Evolutionary conservation across 441 rosid genomes (phyloP).

Genomic region (Croton setiger): DNA sequence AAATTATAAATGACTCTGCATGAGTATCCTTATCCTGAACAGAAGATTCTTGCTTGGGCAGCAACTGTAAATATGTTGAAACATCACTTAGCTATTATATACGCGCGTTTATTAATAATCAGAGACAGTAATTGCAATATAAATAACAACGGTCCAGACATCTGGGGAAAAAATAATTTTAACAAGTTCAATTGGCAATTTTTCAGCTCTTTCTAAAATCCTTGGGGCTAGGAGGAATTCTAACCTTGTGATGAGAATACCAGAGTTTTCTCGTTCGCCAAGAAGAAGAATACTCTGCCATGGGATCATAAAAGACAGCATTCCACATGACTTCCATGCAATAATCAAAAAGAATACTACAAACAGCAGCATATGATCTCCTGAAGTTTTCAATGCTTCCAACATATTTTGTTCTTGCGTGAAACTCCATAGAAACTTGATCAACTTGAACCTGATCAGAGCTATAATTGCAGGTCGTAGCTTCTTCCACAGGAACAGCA

Average conservation of each 20-base stretch:
- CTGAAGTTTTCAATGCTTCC: conserved; percentile 73
- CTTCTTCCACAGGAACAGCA: conserved; percentile 30
- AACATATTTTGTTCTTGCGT: conserved; percentile 49
- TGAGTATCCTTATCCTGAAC: conserved; percentile 28
- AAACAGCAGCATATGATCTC: conserved; percentile 53
- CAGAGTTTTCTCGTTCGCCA: conserved; percentile 81
- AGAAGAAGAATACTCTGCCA: conserved; percentile 46
- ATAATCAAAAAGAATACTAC: conserved; percentile 55
- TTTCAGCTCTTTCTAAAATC: conserved; percentile 28
- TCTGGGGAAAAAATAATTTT: conserved; percentile 21
- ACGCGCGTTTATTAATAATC: background rate
- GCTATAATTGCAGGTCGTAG: conserved; percentile 27
- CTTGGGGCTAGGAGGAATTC: conserved; percentile 23
- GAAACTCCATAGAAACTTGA: conserved; percentile 25
- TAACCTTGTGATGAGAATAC: conserved; percentile 40
- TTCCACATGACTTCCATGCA: conserved; percentile 93
- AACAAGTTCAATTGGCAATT: conserved; percentile 33
- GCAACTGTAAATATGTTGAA: conserved; percentile 37
- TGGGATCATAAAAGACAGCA: conserved; percentile 72
- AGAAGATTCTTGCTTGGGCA: conserved; percentile 35
- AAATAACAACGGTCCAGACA: background rate
- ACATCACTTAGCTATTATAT: conserved; percentile 22
- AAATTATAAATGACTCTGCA: conserved; percentile 18
- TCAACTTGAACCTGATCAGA: conserved; percentile 22
- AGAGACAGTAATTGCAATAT: background rate